Conservation (phyloP, 2,329 filamentous ascomycete genomes). For the Apiospora rasikravindrae region DNA sequence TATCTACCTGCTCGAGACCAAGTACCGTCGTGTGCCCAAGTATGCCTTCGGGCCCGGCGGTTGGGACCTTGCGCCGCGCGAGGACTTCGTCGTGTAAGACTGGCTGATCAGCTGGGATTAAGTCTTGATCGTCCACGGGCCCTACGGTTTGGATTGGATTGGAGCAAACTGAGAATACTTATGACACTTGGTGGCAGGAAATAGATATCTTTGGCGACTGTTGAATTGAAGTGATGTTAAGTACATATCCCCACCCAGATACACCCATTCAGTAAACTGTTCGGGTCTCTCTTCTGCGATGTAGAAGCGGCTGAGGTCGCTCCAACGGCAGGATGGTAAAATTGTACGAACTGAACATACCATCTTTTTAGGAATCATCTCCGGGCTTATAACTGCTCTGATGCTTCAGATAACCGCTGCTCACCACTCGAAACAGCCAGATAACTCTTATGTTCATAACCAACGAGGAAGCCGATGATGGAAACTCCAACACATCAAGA, state of each 20-base stretch:
- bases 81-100: constrained; percentile 81
- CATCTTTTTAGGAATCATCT: neutral
- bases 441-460: neutral
- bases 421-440: neutral
- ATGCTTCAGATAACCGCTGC: neutral
- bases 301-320: neutral
- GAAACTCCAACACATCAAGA: neutral
- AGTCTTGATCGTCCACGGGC: constrained; percentile 83
- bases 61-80: constrained; percentile 90
- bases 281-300: neutral
- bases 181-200: no score
- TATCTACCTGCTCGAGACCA: constrained; percentile 96
- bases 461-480: neutral
- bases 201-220: no score
- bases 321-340: neutral
- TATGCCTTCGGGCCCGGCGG: constrained; percentile 91
- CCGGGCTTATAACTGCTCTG: neutral
- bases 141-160: neutral
- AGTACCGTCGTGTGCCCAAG: constrained; percentile 91
- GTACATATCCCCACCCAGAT: neutral
- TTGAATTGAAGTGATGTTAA: no score
- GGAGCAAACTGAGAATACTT: no score
- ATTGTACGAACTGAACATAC: neutral
- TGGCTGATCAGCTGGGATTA: constrained; percentile 88
- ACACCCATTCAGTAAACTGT: neutral